phyloP scores from a whole-genome alignment of 2,329 filamentous ascomycete genomes.

The Aspergillus melleus region DNA sequence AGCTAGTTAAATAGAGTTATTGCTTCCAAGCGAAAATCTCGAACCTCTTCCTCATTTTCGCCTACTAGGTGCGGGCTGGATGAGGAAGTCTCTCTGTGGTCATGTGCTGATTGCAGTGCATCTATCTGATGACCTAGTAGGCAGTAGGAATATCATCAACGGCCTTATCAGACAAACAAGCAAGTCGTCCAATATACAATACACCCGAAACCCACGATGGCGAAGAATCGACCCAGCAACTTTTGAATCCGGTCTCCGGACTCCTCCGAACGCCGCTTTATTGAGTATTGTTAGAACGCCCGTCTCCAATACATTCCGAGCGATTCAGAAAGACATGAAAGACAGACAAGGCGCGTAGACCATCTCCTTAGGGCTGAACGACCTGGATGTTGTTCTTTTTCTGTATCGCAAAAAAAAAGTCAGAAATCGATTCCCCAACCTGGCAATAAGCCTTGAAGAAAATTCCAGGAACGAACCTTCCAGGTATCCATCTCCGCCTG shows the following conservation, averaged over 20 bases:
- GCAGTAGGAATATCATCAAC: not conserved
- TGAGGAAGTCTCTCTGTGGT: not conserved
- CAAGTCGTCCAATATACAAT: not conserved
- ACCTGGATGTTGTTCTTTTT: conserved; percentile 53
- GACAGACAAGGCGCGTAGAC: not conserved
- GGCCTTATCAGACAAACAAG: not conserved
- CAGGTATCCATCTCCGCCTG: conserved; percentile 95
- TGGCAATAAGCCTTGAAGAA: too few species aligned
- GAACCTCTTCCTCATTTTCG: not conserved
- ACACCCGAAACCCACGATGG: not conserved
- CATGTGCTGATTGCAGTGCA: not conserved
- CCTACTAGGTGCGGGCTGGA: not conserved
- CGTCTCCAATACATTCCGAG: not conserved
- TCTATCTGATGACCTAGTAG: not conserved
- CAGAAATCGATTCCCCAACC: not conserved
- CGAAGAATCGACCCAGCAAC: not conserved
- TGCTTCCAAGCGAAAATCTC: not conserved
- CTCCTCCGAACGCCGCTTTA: not conserved
- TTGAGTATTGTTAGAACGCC: not conserved
- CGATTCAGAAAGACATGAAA: not conserved
- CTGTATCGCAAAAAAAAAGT: conserved; percentile 27
- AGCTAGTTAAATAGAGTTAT: not conserved
- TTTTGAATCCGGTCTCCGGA: not conserved
- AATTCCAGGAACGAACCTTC: conserved; percentile 68
- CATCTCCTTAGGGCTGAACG: conserved; percentile 38